These are phyloP conservation scores for Colletotrichum sp. DNA, from an alignment of 2,329 filamentous ascomycete genomes.

Conservation along the genomic window DNA sequence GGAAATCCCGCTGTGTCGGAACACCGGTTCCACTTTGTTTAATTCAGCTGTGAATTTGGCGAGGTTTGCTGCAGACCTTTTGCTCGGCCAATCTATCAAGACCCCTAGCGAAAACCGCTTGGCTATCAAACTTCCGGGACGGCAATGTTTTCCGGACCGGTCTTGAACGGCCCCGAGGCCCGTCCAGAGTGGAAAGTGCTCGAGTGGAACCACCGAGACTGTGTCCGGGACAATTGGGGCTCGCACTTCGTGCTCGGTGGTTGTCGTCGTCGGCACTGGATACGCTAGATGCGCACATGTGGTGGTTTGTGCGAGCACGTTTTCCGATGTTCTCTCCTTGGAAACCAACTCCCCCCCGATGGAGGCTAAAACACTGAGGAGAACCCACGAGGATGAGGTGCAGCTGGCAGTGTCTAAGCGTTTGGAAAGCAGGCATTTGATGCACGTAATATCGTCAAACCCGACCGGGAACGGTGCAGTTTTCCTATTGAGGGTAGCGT, in stretches of 20 bases:
- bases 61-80: neutral
- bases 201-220: neutral
- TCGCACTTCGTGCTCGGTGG: neutral
- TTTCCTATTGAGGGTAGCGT: slow-evolving; percentile 10
- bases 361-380: neutral
- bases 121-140: neutral
- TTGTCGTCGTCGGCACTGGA: neutral
- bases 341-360: neutral
- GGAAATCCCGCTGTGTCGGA: neutral
- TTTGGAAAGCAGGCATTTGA: neutral
- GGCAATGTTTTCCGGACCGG: neutral
- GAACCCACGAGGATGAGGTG: neutral
- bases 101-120: neutral
- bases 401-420: neutral
- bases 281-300: neutral
- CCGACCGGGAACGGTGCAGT: neutral
- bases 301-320: neutral
- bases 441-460: slow-evolving; percentile 1
- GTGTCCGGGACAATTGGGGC: neutral
- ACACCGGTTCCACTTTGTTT: neutral
- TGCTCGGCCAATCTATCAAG: neutral
- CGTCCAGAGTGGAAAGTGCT: neutral
- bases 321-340: neutral
- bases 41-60: neutral
- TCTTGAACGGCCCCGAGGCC: neutral